Percentiles rank a stretch among this genome's conserved stretches.
phyloP scores from a whole-genome alignment of 2,329 filamentous ascomycete genomes.

The Cladosporium sp. region DNA sequence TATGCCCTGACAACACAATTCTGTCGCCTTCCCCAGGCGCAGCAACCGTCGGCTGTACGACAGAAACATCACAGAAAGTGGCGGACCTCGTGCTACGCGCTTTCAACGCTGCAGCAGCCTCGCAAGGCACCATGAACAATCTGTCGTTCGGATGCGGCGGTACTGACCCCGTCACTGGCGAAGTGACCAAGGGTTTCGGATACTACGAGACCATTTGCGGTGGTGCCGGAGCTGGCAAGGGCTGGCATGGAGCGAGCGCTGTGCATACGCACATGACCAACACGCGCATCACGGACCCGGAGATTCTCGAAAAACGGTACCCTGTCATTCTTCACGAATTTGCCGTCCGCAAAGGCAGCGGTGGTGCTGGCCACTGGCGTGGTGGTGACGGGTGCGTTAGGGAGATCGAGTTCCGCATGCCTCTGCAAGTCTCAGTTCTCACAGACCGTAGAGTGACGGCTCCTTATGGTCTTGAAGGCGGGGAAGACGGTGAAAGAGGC shows the following conservation, averaged over 20 bases:
- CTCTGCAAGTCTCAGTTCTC: slow-evolving; percentile 29
- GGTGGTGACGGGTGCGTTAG: slow-evolving; percentile 32
- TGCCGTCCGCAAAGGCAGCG: slow-evolving; percentile 27
- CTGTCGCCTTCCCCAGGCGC: slow-evolving; percentile 27
- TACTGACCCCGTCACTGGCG: slow-evolving; percentile 33
- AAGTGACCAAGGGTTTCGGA: slow-evolving; percentile 28
- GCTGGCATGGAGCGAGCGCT: slow-evolving; percentile 30
- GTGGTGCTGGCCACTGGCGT: slow-evolving; percentile 26
- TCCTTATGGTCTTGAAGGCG: slow-evolving; percentile 32
- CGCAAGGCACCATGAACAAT: slow-evolving; percentile 29
- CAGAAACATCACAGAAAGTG: slow-evolving; percentile 30
- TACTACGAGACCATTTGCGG: slow-evolving; percentile 36
- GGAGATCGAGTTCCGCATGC: slow-evolving; percentile 29
- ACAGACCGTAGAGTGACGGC: slow-evolving; percentile 29
- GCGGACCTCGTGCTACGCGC: slow-evolving; percentile 32
- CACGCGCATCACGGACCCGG: slow-evolving; percentile 34
- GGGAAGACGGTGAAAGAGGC: slow-evolving; percentile 29
- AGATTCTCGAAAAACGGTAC: slow-evolving; percentile 34
- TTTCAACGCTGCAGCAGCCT: slow-evolving; percentile 29
- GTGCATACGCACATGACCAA: slow-evolving; percentile 37
- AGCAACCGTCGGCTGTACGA: slow-evolving; percentile 30
- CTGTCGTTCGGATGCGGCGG: slow-evolving; percentile 30
- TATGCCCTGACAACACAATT: slow-evolving; percentile 26
- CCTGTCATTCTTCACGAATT: slow-evolving; percentile 33
- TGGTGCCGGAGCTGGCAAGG: slow-evolving; percentile 31